These are phyloP conservation scores for Myxozyma vanderwaltii DNA, from an alignment of 805 yeast genomes.

Conservation along the genomic window DNA sequence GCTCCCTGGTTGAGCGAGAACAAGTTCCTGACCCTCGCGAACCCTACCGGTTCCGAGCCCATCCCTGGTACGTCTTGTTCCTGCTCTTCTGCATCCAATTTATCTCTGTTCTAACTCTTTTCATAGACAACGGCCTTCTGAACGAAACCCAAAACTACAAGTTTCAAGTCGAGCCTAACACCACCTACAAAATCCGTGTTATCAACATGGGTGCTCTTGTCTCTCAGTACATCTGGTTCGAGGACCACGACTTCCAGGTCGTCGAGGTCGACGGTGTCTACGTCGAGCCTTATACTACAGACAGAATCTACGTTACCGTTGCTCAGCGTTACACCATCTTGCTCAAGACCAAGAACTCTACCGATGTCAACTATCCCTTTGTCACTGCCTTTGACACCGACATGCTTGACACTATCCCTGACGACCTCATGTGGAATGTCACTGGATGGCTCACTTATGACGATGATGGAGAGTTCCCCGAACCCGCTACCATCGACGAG, in stretches of 20 bases:
- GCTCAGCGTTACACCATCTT: conserved; percentile 91
- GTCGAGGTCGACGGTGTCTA: conserved; percentile 92
- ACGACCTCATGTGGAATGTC: conserved; percentile 64
- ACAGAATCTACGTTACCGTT: conserved; percentile 73
- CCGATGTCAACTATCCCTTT: conserved; percentile 72
- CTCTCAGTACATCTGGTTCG: conserved; percentile 85
- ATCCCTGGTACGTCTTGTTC: conserved; percentile 55
- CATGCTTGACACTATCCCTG: conserved; percentile 79
- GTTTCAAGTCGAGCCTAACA: conserved; percentile 80
- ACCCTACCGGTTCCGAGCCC: conserved; percentile 99
- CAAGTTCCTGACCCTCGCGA: conserved; percentile 65
- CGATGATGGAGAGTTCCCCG: conserved; percentile 50
- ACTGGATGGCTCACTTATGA: conserved; percentile 74
- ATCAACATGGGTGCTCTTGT: conserved; percentile 89
- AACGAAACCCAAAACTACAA: conserved; percentile 79
- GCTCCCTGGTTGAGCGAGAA: conserved; percentile 53
- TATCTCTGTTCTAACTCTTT: background rate
- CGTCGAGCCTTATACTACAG: conserved; percentile 73
- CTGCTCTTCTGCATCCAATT: background rate
- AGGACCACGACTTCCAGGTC: conserved; percentile 82
- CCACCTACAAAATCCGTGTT: conserved; percentile 78
- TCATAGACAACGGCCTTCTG: conserved; percentile 60
- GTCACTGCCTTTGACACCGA: conserved; percentile 77
- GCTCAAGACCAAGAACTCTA: conserved; percentile 66
- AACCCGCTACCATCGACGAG: conserved; percentile 42